A percentile compares a stretch with the other conserved stretches of the same genome.
These are phyloP conservation scores for Knoxia roxburghii DNA, from an alignment of 257 asterid species.

Conservation along the genomic window DNA sequence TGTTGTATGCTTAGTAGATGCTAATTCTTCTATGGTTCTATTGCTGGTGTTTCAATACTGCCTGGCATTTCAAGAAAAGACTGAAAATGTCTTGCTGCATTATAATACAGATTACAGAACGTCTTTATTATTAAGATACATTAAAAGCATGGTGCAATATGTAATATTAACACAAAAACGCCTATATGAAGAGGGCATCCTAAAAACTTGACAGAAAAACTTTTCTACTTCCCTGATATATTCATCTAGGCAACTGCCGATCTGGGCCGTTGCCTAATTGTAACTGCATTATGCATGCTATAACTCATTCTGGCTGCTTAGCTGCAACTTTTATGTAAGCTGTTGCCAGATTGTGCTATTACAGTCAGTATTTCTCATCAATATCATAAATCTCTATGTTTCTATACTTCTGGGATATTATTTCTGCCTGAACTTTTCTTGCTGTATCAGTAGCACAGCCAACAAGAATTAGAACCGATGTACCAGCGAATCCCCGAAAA, in stretches of 20 bases:
- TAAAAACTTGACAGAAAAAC: too few relatives aligned
- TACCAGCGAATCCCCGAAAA: constrained; percentile 91
- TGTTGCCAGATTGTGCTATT: neutral
- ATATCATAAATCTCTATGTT: constrained; percentile 69
- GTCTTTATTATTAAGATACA: too few relatives aligned
- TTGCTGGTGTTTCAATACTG: neutral
- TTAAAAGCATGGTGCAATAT: too few relatives aligned
- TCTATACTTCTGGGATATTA: constrained; percentile 92
- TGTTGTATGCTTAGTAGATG: neutral
- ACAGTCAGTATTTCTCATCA: constrained; percentile 53
- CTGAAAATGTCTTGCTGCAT: neutral
- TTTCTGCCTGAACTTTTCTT: constrained; percentile 89
- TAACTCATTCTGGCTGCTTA: neutral
- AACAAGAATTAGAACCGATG: constrained; percentile 90
- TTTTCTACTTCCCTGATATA: too few relatives aligned
- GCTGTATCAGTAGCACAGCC: constrained; percentile 99
- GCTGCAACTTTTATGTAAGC: neutral
- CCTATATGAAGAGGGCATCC: too few relatives aligned
- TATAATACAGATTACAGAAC: too few relatives aligned
- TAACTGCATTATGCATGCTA: neutral
- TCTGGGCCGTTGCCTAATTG: neutral
- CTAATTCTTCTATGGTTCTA: neutral
- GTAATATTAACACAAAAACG: too few relatives aligned
- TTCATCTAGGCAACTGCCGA: too few relatives aligned
- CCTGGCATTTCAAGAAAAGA: neutral